Percentiles rank a stretch among this genome's conserved stretches.
Evolutionary conservation across 169 alveolate genomes (phyloP).

Genomic region (Eimeria acervulina): DNA sequence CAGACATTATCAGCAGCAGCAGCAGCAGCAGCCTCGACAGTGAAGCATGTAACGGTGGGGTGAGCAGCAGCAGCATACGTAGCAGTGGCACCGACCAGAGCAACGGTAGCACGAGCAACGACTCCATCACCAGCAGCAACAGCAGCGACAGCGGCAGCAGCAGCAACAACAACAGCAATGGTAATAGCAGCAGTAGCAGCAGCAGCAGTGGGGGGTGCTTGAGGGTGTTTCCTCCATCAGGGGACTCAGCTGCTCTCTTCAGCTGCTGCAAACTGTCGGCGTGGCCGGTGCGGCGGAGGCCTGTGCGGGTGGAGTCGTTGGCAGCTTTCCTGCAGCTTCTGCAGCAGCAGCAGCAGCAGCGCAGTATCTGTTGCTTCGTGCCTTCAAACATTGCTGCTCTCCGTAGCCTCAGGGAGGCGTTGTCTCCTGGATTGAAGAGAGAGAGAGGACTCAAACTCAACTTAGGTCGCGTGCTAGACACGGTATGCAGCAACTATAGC

Average conservation of each 20-base stretch:
- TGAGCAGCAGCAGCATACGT: neutral
- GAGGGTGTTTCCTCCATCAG: constrained; percentile 39
- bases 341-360: constrained; percentile 67
- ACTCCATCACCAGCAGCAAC: neutral
- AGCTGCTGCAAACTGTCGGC: constrained; percentile 8
- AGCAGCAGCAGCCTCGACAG: constrained; percentile 5
- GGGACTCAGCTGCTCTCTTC: constrained; percentile 40
- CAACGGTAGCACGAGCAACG: neutral
- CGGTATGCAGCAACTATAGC: neutral
- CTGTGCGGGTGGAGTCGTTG: constrained; percentile 33
- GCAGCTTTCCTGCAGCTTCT: constrained; percentile 1
- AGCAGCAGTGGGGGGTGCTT: constrained; percentile 43
- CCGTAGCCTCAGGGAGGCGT: constrained; percentile 58
- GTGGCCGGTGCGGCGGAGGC: constrained; percentile 55
- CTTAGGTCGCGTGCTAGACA: neutral
- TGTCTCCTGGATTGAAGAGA: constrained; percentile 50
- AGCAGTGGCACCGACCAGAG: neutral
- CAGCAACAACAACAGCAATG: constrained; percentile 11
- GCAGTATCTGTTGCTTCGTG: constrained; percentile 53
- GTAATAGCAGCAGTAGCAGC: constrained; percentile 32
- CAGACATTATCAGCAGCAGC: constrained; percentile 50
- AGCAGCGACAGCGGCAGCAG: constrained; percentile 26
- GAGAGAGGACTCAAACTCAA: constrained; percentile 44
- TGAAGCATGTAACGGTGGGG: neutral
- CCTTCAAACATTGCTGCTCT: constrained; percentile 33